Evolutionary conservation across 2,329 filamentous ascomycete genomes (phyloP), one percentile per base, ranked within the genome.

Genomic region (Colletotrichum sp.): DNA sequence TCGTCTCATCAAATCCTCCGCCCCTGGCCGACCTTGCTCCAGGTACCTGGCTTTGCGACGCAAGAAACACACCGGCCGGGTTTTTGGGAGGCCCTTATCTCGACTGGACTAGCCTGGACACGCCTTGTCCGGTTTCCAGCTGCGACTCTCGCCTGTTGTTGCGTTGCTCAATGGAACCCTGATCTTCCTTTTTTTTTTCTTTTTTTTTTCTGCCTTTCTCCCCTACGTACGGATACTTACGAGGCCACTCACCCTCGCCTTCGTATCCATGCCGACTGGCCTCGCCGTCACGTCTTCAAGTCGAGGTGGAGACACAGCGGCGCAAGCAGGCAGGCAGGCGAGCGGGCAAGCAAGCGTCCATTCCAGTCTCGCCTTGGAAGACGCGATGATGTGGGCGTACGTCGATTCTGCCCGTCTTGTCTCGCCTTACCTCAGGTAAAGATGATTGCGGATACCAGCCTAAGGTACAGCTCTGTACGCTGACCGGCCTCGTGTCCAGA

Each of bases 11-110:
- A 32, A 72, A 68, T 57, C 30, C 30, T 34, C 48, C 39, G 32
- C 52, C 36, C 26, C 64, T 60, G 64, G 26, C 39, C 32, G 55
- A n/a, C 34, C 18, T 48, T 57, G 73, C 69, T 59, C 73, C 73
- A 75, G 73, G 63, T 68, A 75, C 69, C 73, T 72, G 73, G 73
- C 63, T n/a, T 68, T 28, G 57, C 36, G 52, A 64, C 60, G 21
- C 10, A 14, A 24, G 63, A 57, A 57, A 28, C 43, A 72, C 73
- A 34, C 13, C 14, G 73, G 72, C 69, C 73, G 61, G 73, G 73
- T 75, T 67, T 43, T 28, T 67, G 69, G 73, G 63, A 75, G 69
- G 55, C 63, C n/a, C 26, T 64, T 64, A 59, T 72, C 30, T 57
- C 21, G 32, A 63, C 55, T 72, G 48, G 36, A 59, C 59, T 59